Evolutionary conservation across 176 grass and related monocot genomes (phyloP).

Genomic region (Eragrostis nindensis): DNA sequence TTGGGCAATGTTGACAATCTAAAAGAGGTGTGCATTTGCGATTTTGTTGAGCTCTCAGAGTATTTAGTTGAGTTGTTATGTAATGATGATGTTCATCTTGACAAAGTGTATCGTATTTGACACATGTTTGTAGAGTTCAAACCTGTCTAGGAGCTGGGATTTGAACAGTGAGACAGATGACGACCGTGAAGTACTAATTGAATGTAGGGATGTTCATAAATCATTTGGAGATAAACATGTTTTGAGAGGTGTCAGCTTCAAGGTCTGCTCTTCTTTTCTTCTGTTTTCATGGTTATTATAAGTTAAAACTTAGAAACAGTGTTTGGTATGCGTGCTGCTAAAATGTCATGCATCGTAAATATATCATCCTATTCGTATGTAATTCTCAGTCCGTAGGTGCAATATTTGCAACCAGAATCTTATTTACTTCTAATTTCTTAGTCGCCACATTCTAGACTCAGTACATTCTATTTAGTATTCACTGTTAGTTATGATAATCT

Average conservation of each 20-base stretch:
- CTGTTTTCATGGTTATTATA: conserved; percentile 10
- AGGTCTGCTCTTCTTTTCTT: conserved; percentile 55
- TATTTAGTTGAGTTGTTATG: conserved; percentile 21
- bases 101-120: neutral
- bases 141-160: conserved; percentile 51
- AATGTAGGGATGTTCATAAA: conserved; percentile 93
- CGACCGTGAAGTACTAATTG: conserved; percentile 73
- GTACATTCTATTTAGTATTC: neutral
- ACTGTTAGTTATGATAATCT: neutral
- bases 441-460: neutral
- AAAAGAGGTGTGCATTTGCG: conserved; percentile 39
- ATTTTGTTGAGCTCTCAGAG: neutral
- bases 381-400: neutral
- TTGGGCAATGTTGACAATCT: conserved; percentile 54
- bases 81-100: conserved; percentile 8
- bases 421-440: neutral
- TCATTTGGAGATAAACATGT: conserved; percentile 91
- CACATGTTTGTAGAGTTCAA: conserved; percentile 54
- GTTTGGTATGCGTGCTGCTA: neutral
- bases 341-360: conserved; percentile 12
- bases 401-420: neutral
- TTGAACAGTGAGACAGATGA: conserved; percentile 39
- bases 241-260: conserved; percentile 86
- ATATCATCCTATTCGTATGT: neutral
- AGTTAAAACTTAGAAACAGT: neutral